Base-by-base conservation (phyloP, 2,329 filamentous ascomycete genomes). In the Apiospora rasikravindrae region DNA sequence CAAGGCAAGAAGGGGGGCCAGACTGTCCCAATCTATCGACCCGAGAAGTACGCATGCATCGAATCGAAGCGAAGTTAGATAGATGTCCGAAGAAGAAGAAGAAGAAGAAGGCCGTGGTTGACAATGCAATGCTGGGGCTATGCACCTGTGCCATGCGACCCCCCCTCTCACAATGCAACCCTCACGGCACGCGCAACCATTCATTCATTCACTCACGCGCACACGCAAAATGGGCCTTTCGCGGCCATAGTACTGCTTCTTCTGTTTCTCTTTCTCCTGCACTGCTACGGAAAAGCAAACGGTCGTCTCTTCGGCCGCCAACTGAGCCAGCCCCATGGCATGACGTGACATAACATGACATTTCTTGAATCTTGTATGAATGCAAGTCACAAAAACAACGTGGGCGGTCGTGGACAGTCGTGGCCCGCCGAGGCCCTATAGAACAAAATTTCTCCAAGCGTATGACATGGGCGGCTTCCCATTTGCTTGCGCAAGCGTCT, bases 401-500 rank as follows among this genome's bases (percentile, higher is more conserved):
- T 33, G 19, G 33, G 19, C 33, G 33, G 29, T 64, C 57, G 22
- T 33, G 19, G 33, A 8, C 33, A 22, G 29, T 64, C 57, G 57
- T 64, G 57, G 57, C 57, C 57, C n/a, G 33, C 10, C n/a, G 10
- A 40, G 19, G 29, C 4, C 33, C 57, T 64, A 11, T 64, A 14
- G 22, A 64, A n/a, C 33, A 40, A 10, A 19, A 64, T 24, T 40
- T 40, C 57, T 29, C 33, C 57, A 40, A 64, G 19, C 19, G 40
- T 64, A 24, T 64, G 29, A n/a, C 33, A 64, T 40, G 22, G 57
- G 3, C 57, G 19, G 57, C 33, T 64, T 64, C 57, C 22, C 57
- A 64, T 64, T 64, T 64, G 57, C 33, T 40, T 64, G 57, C 33
- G 57, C 57, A 64, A 64, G 57, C 33, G 57, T n/a, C 33, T 37